phyloP scores from a whole-genome alignment of 345 rosid genomes.

The Eucalyptus tenuipes region DNA sequence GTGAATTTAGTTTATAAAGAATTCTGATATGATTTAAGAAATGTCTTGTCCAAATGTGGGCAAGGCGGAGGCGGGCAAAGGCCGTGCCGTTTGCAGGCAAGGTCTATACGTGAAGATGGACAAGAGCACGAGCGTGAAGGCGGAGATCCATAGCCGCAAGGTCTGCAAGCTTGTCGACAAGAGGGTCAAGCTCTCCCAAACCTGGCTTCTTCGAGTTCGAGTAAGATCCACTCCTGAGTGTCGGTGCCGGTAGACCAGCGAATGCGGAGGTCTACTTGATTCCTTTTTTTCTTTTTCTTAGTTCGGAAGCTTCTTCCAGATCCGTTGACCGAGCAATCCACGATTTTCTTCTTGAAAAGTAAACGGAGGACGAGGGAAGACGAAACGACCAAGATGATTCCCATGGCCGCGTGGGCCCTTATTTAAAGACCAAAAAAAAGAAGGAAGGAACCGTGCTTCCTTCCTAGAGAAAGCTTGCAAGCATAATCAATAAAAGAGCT shows the following conservation, averaged over 20 bases:
- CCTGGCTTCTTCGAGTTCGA: constrained; percentile 38
- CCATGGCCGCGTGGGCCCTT: not conserved
- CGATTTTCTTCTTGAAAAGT: not conserved
- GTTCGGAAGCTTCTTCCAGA: not conserved
- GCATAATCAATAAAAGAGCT: not conserved
- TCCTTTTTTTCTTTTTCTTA: too few species aligned
- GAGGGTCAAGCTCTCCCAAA: constrained; percentile 44
- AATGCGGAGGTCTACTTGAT: constrained; percentile 32
- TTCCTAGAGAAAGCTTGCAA: not conserved
- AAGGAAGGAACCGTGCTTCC: not conserved
- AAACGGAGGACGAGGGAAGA: not conserved
- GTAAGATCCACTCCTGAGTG: constrained; percentile 79
- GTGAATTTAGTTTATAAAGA: too few species aligned
- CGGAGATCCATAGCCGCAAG: constrained; percentile 84
- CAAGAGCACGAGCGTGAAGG: constrained; percentile 76
- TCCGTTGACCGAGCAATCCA: not conserved
- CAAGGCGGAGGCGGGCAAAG: accelerated
- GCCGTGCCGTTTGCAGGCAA: accelerated
- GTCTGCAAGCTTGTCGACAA: constrained; percentile 59
- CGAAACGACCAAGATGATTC: not conserved
- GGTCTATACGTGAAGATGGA: constrained; percentile 69
- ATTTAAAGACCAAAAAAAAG: not conserved
- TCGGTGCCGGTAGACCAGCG: constrained; percentile 84
- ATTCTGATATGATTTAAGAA: too few species aligned
- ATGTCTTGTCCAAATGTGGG: too few species aligned